A percentile compares a stretch with the other conserved stretches of the same genome.
Conservation (phyloP, 345 rosid species). For the Corchorus olitorius region DNA sequence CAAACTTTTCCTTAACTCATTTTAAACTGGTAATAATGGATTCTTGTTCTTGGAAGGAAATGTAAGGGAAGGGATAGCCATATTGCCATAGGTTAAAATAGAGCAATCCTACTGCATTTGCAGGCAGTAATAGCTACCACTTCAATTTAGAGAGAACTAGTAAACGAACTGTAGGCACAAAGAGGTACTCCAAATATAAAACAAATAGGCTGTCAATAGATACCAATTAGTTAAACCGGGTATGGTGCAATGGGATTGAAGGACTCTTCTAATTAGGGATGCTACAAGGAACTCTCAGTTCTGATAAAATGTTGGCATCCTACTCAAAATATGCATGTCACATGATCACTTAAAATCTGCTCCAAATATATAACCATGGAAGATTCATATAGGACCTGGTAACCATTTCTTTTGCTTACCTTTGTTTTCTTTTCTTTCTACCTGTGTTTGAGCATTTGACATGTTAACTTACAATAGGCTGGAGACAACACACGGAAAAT, state of each 20-base stretch:
- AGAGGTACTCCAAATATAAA: background rate
- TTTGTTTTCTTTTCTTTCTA: background rate
- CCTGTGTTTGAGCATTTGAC: slow-evolving; percentile 12
- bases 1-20: background rate
- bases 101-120: background rate
- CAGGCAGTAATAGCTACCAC: background rate
- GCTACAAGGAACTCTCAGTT: background rate
- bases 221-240: background rate
- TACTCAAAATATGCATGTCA: background rate
- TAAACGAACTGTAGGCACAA: background rate
- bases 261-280: background rate
- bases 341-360: background rate
- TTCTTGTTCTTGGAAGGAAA: background rate
- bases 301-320: background rate
- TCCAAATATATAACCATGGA: background rate
- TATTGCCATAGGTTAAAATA: background rate
- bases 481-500: slow-evolving; percentile 62
- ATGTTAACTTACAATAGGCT: slow-evolving; percentile 38
- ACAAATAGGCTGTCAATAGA: background rate
- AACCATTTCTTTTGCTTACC: background rate
- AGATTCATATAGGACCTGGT: background rate
- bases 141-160: background rate
- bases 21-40: background rate
- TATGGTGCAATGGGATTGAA: background rate
- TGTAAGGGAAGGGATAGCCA: background rate